A percentile compares a stretch with the other conserved stretches of the same genome.
phyloP scores from a whole-genome alignment of 2,329 filamentous ascomycete genomes.

The Graphium sp. region DNA sequence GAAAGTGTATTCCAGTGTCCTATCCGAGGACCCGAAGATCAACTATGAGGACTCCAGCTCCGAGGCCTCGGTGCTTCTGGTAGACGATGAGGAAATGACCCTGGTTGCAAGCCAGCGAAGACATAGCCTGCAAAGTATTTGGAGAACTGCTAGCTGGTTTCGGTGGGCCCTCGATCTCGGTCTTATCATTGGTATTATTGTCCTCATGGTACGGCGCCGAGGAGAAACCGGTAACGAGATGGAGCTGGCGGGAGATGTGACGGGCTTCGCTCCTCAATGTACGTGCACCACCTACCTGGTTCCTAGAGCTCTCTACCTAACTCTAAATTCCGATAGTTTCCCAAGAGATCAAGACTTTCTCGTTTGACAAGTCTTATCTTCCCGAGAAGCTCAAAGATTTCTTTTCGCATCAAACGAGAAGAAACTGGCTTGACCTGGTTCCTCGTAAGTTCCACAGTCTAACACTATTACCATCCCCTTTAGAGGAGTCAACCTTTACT shows the following conservation, averaged over 20 bases:
- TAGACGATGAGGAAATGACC: slow-evolving; percentile 1
- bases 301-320: background rate
- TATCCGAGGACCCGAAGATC: background rate
- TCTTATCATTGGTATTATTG: slow-evolving; percentile 16
- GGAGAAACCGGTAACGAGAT: slow-evolving; percentile 5
- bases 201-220: slow-evolving; percentile 15
- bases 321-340: slow-evolving; percentile 12
- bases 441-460: slow-evolving; percentile 11
- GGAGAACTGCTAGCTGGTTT: background rate
- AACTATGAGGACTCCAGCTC: slow-evolving; percentile 1
- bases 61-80: slow-evolving; percentile 2
- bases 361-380: slow-evolving; percentile 16
- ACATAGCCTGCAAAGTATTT: background rate
- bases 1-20: too few species aligned
- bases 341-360: slow-evolving; percentile 20
- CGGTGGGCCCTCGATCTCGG: slow-evolving; percentile 13
- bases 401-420: slow-evolving; percentile 15
- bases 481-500: background rate
- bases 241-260: slow-evolving; percentile 18
- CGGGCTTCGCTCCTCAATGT: slow-evolving; percentile 21
- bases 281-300: slow-evolving; percentile 4
- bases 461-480: too few species aligned
- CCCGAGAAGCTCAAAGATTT: slow-evolving; percentile 21
- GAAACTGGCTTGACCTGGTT: slow-evolving; percentile 20
- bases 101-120: slow-evolving; percentile 1